Conservation (phyloP, 2,329 filamentous ascomycete genomes). For the Hirsutella rhossiliensis region DNA sequence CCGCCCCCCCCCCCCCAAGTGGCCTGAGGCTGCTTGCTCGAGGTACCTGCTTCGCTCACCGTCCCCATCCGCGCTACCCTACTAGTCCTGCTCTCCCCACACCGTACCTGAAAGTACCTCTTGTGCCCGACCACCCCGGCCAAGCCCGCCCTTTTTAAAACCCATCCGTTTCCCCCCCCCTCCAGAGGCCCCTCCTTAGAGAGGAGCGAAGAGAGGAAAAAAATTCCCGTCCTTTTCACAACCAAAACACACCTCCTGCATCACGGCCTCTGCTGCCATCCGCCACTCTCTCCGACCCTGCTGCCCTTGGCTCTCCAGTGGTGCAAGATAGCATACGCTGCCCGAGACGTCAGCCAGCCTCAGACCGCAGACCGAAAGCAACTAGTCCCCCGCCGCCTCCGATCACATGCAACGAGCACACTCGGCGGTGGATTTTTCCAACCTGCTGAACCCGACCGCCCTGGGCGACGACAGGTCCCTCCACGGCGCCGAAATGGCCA, state of each 20-base stretch:
- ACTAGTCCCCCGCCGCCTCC: too few relatives aligned
- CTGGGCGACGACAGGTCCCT: slow-evolving; percentile 11
- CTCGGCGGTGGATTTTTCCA: slow-evolving; percentile 64
- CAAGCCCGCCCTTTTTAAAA: slow-evolving; percentile 21
- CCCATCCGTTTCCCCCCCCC: slow-evolving; percentile 11
- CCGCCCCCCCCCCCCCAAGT: not conserved
- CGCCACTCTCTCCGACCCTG: not conserved
- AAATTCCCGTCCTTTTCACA: slow-evolving; percentile 9
- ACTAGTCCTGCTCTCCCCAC: slow-evolving; percentile 1
- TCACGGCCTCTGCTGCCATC: not conserved
- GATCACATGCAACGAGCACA: slow-evolving; percentile 66
- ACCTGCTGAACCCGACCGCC: slow-evolving; percentile 52
- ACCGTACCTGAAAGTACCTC: not conserved
- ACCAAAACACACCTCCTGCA: slow-evolving; percentile 4
- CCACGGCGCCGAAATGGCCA: slow-evolving; percentile 32
- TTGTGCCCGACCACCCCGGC: slow-evolving; percentile 13
- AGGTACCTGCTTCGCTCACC: slow-evolving; percentile 5
- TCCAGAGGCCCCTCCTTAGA: slow-evolving; percentile 7
- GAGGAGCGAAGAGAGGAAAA: slow-evolving; percentile 3
- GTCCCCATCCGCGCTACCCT: not conserved
- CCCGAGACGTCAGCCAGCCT: too few relatives aligned
- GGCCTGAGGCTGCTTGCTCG: not conserved
- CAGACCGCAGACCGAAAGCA: too few relatives aligned
- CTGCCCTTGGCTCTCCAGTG: too few relatives aligned
- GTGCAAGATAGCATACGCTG: too few relatives aligned